phyloP scores from a whole-genome alignment of 164 flowering plant species.

The Chimonanthus praecox region DNA sequence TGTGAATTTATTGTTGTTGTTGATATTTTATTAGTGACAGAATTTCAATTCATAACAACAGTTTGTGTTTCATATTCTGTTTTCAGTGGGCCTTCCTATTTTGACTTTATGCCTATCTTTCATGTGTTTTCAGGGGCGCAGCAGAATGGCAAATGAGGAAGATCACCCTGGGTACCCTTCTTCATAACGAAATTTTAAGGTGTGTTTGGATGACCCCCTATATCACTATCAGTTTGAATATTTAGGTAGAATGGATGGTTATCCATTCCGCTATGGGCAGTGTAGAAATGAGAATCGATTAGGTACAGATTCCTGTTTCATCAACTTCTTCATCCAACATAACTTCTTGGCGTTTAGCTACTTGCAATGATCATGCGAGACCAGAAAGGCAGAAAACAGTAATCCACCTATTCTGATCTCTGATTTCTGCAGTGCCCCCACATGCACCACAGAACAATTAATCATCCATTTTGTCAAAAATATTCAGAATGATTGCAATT shows the following conservation, averaged over 20 bases:
- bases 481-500: background rate
- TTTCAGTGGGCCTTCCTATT: background rate
- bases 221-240: background rate
- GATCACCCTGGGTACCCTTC: conserved; percentile 33
- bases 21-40: too few relatives aligned
- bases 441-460: background rate
- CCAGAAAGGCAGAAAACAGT: background rate
- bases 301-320: background rate
- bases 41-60: too few relatives aligned
- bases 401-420: background rate
- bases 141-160: conserved; percentile 16
- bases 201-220: background rate
- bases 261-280: background rate
- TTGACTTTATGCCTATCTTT: background rate
- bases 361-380: background rate
- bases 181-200: background rate
- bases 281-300: background rate
- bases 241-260: background rate
- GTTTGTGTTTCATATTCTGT: background rate
- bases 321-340: background rate
- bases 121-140: conserved; percentile 26
- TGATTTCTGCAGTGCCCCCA: background rate
- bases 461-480: background rate
- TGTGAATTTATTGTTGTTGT: too few relatives aligned
- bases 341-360: background rate